Base-by-base conservation (phyloP, 345 rosid species). In the Erucastrum elatum region DNA sequence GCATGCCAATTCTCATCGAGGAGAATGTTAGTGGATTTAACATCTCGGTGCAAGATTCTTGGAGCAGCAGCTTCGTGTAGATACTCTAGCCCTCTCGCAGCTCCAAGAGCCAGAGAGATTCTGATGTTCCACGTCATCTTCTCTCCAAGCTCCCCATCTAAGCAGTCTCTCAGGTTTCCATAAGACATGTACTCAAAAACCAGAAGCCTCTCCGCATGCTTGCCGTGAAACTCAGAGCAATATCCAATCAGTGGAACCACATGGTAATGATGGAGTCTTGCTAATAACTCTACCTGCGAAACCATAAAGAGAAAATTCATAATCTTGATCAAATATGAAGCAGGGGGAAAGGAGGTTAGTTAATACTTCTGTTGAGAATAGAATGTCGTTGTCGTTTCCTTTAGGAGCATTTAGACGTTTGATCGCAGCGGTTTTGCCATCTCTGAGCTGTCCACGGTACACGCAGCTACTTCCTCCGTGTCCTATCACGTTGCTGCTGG, bases 41-140 rank as follows among this genome's bases (percentile, higher is more conserved):
- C 92, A 84, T 95, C 99, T 77, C 99, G 83, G 71, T 95, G 98
- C 85, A 95, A 84, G 84, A 95, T 91, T 91, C 91, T 89, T 53
- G 99, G 99, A 68, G 98, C 97, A 58, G 98, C 99, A 11, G 98
- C 97, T 83, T 93, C 99, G 27, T 95, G 99, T 74, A 95, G 99
- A 87, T 95, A 95, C 77, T 95, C 98, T 58, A 95, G 88, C 8
- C 99, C 99, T 86, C 94, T 91, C 29, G 97, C 99, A 72, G 97
- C 98, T 86, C 98, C 98, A 61, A 93, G 87, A 33, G 97, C 99
- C 21, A 95, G 83, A n/a, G 85, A 71, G 82, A 91, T 85, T 75
- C 99, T 90, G 33, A 88, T 87, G 77, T 87, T 87, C 99, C 99
- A 95, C 59, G 82, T 84, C 89, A 91, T 80, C 60, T 75, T 88